Evolutionary conservation across 495 filamentous ascomycete species (phyloP).

Genomic region (Massariosphaeria phaeospora): DNA sequence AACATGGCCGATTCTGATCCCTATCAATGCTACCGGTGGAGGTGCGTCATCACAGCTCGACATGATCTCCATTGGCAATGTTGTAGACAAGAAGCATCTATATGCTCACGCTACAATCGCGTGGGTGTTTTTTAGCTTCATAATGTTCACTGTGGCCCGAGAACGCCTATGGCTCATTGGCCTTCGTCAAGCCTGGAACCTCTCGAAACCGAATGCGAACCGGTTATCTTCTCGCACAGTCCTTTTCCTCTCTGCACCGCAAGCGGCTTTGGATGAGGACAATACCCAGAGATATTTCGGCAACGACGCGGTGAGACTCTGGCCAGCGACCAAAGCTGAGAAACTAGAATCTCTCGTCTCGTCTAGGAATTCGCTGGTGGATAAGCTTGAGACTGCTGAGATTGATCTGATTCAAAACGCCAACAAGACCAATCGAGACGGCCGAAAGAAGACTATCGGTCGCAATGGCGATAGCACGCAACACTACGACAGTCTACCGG

Average conservation of each 20-base stretch:
- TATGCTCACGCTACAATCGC: slow-evolving; percentile 59
- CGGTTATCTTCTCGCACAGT: slow-evolving; percentile 66
- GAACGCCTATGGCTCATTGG: slow-evolving; percentile 67
- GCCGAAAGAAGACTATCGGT: slow-evolving; percentile 6
- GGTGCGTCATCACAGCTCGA: slow-evolving; percentile 57
- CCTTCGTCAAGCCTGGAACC: slow-evolving; percentile 63
- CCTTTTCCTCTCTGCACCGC: slow-evolving; percentile 63
- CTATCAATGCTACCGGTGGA: slow-evolving; percentile 74
- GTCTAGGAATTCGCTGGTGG: slow-evolving; percentile 26
- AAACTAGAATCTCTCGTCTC: slow-evolving; percentile 34
- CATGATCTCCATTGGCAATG: slow-evolving; percentile 62
- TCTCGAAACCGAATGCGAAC: slow-evolving; percentile 61
- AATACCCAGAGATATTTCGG: slow-evolving; percentile 35
- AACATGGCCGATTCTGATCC: slow-evolving; percentile 81
- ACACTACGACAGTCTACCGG: slow-evolving; percentile 12
- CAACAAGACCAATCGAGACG: slow-evolving; percentile 26
- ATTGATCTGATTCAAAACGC: slow-evolving; percentile 30
- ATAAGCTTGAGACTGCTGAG: slow-evolving; percentile 38
- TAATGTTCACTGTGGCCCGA: slow-evolving; percentile 60
- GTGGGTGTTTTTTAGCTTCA: slow-evolving; percentile 56
- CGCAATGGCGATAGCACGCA: slow-evolving; percentile 3
- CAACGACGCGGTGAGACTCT: slow-evolving; percentile 54
- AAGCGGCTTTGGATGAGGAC: slow-evolving; percentile 39
- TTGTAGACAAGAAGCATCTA: slow-evolving; percentile 48
- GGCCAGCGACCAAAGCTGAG: slow-evolving; percentile 46